phyloP scores from a whole-genome alignment of 148 eudicot species.

The Bassia scoparia region DNA sequence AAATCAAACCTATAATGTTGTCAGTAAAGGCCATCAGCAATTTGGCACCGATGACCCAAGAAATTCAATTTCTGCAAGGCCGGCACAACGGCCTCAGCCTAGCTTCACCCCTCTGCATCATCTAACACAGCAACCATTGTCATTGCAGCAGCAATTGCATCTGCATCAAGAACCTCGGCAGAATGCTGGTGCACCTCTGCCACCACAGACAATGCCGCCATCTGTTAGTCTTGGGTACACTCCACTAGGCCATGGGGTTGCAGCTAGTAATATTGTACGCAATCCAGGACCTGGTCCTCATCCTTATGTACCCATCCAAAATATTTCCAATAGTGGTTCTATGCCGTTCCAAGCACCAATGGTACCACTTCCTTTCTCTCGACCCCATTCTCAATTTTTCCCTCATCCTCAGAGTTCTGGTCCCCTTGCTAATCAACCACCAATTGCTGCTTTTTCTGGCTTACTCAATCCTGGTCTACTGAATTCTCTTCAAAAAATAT shows the following conservation, averaged over 20 bases:
- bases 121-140: slow-evolving; percentile 33
- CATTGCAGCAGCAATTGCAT: slow-evolving; percentile 41
- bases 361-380: slow-evolving; percentile 42
- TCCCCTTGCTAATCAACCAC: slow-evolving; percentile 42
- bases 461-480: slow-evolving; percentile 64
- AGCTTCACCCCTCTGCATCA: slow-evolving; percentile 34
- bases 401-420: slow-evolving; percentile 43
- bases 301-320: slow-evolving; percentile 41
- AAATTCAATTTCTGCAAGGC: slow-evolving; percentile 24
- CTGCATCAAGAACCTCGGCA: slow-evolving; percentile 36
- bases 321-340: slow-evolving; percentile 37
- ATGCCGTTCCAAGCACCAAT: slow-evolving; percentile 36
- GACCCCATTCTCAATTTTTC: slow-evolving; percentile 38
- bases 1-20: slow-evolving; percentile 32
- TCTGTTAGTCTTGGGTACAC: slow-evolving; percentile 49
- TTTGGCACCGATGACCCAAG: slow-evolving; percentile 33
- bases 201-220: slow-evolving; percentile 28
- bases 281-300: slow-evolving; percentile 38
- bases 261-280: slow-evolving; percentile 25
- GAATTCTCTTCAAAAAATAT: slow-evolving; percentile 69
- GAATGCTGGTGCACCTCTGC: slow-evolving; percentile 30
- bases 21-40: slow-evolving; percentile 43
- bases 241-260: slow-evolving; percentile 35
- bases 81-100: slow-evolving; percentile 39
- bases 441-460: slow-evolving; percentile 52